Percentiles rank a stretch among this genome's conserved stretches.
Evolutionary conservation across 805 yeast species (phyloP).

Genomic region (Nakazawaea ishiwadae): DNA sequence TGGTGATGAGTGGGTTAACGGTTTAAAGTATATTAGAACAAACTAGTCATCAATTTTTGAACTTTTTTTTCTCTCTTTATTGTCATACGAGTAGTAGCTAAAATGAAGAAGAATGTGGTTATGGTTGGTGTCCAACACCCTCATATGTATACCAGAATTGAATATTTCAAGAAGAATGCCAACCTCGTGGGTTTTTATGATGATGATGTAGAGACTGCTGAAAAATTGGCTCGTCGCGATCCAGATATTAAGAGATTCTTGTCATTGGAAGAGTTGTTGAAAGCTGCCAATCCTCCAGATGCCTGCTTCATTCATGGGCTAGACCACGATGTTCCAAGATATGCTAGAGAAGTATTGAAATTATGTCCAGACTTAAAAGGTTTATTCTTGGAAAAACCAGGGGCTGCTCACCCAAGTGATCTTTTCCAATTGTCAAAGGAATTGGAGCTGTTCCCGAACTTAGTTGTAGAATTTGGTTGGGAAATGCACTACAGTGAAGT

Average conservation of each 20-base stretch:
- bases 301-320: conserved; percentile 6
- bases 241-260: conserved; percentile 1
- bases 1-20: no score
- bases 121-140: conserved; percentile 12
- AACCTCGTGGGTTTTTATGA: conserved; percentile 7
- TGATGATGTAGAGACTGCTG: conserved; percentile 3
- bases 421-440: neutral
- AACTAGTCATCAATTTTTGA: neutral
- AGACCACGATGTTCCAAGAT: conserved; percentile 9
- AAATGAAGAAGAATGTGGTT: conserved; percentile 1
- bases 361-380: conserved; percentile 1
- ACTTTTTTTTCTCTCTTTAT: neutral
- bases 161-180: conserved; percentile 1
- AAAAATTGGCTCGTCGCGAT: neutral
- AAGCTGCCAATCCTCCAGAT: neutral
- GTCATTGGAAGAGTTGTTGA: neutral
- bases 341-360: conserved; percentile 2
- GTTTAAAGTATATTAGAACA: no score
- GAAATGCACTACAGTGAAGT: conserved; percentile 11
- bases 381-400: conserved; percentile 11
- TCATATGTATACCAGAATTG: conserved; percentile 10
- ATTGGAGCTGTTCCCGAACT: conserved; percentile 3
- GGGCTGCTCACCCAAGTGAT: conserved; percentile 3
- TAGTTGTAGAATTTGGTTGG: conserved; percentile 11
- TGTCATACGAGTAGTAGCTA: neutral